Evolutionary conservation across 2,329 filamentous ascomycete genomes (phyloP), one percentile per base, ranked within the genome.

Genomic region (Botrytis paeoniae): DNA sequence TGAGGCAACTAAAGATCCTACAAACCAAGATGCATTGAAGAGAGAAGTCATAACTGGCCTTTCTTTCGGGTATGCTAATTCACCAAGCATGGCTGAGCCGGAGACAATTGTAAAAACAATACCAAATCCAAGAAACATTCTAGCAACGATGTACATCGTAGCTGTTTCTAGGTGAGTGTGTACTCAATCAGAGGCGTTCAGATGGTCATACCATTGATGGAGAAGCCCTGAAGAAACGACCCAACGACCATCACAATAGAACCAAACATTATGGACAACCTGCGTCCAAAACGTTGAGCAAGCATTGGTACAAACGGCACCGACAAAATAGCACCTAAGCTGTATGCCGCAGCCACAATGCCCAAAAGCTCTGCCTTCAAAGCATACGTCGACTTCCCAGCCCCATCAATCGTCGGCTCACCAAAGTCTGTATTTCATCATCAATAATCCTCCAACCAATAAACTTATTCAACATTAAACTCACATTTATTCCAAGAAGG

Each of bases 241-340:
- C 88, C 88, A 25, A 85, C 76, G 54, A 87, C 81, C 84, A 89
- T 89, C 74, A 89, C 82, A 0, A 82, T 70, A 22, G 86, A 89
- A 0, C 88, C 88, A 43, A 85, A 69, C 73, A 89, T 82, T 73
- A 90, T 88, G n/a, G 86, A 85, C 83, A 83, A 85, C 73, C 86
- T 81, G 73, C 85, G 80, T 22, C 86, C 87, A 57, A 84, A 82
- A n/a, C 80, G 79, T 72, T 89, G 84, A 69, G 86, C 86, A 16
- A 89, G 76, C 69, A 84, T 82, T 0, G 86, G 84, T 4, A 87
- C 85, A 73, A 89, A 82, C 0, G 87, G 88, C 14, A 89, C 83
- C 25, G 83, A 83, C 48, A 85, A 81, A 71, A 89, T 85, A 22
- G 86, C 86, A 12, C 88, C 87, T 4, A 89, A 81, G 66, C 85